Evolutionary conservation across 306 rosid genomes (phyloP).

Genomic region (Arachis hypogaea): DNA sequence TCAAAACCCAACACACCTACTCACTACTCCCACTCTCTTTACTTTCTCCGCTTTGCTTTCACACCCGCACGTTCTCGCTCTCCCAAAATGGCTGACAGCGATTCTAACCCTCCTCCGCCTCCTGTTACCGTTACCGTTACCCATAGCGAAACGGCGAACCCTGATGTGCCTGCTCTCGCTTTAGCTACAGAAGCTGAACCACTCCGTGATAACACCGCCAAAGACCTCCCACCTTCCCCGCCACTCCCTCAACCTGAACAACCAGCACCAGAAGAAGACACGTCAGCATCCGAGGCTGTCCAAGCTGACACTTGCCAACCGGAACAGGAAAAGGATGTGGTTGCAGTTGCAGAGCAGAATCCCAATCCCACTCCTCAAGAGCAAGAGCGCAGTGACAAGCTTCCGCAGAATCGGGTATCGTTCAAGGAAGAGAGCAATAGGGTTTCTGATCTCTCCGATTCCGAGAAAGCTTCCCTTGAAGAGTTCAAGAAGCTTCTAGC

Average conservation of each 20-base stretch:
- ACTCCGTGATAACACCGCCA: neutral
- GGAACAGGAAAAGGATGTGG: constrained; percentile 38
- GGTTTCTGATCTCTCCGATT: constrained; percentile 68
- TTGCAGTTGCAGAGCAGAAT: constrained; percentile 38
- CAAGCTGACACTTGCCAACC: constrained; percentile 32
- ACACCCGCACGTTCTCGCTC: neutral
- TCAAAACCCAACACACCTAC: no score
- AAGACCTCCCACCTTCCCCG: neutral
- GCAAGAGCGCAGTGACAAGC: constrained; percentile 7
- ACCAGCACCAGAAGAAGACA: neutral
- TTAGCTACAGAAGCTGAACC: neutral
- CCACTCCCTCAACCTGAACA: neutral
- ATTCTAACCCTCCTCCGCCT: constrained; percentile 39
- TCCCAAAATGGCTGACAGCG: constrained; percentile 58
- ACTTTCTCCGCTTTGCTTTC: neutral
- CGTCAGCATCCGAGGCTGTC: neutral
- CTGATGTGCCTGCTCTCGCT: constrained; percentile 19
- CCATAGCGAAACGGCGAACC: constrained; percentile 13
- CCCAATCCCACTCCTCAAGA: neutral
- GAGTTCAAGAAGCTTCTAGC: constrained; percentile 58
- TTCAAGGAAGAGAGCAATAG: constrained; percentile 86
- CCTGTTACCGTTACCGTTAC: neutral
- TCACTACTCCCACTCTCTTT: no score
- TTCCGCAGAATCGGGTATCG: constrained; percentile 55
- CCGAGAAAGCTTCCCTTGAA: constrained; percentile 52